Evolutionary conservation across 805 yeast species (phyloP), one percentile per base, ranked within the genome.

Genomic region (Yarrowia deformans): DNA sequence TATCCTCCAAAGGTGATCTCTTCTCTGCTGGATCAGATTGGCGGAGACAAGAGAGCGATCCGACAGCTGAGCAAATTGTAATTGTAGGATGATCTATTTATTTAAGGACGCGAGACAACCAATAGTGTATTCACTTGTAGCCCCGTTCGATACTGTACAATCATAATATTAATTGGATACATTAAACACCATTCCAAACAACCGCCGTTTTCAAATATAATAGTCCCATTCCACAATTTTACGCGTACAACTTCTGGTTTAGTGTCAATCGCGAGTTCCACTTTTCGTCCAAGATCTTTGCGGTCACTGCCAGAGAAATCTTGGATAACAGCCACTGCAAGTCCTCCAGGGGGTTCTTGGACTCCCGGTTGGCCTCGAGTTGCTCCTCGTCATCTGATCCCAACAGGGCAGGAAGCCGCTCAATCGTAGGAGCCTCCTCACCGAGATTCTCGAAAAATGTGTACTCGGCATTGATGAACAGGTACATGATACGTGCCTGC

Each of bases 201-300:
- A 19, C 13, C 32, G 5, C 52, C 52, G 2, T 49, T 49, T 32
- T 48, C n/a, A 29, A 12, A 9, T 9, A 29, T 19, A 32, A 49
- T 16, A 16, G 12, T 16, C 39, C 37, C 23, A 23, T 13, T 8
- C 18, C 14, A 13, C 12, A 6, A 12, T 6, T 7, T 34, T 45
- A 61, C 34, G 29, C 48, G 16, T 48, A 63, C 46, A 63, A n/a
- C 46, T 48, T 63, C 56, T 63, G 55, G 48, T 63, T 63, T 0
- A 63, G 56, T 8, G 56, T 63, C 56, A 63, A 12, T 37, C 68
- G 43, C 2, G 55, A 63, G 46, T 63, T 63, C 68, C 68, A 63
- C 29, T 63, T 63, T 39, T 63, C 68, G 32, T 63, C 68, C 35
- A 63, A 3, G 8, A 63, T 48, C 39, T 40, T 40, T 5, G 68